Base-by-base conservation (phyloP, 1,139 yeast genomes). In the Suhomyces yuchorum region DNA sequence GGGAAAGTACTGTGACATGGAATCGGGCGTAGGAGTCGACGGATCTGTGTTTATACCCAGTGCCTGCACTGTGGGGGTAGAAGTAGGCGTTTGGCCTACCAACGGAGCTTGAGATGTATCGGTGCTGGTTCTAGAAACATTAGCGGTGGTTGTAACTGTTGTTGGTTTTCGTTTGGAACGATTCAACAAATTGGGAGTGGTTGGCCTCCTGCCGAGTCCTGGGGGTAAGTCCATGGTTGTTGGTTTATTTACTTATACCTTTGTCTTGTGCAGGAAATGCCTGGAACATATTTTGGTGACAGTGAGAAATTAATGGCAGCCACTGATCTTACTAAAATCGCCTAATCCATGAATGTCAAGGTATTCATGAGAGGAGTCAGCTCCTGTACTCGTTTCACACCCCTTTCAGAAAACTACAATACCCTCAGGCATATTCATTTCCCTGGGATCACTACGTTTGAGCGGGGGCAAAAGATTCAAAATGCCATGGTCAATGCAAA, bases 401-500 rank as follows among this genome's bases (percentile, higher is more conserved):
- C 78, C 3, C 47, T 71, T n/a, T 52, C 56, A 23, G 73, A 66
- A 14, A 65, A 62, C 55, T 71, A 70, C 51, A 66, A 69, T 18
- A 71, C 73, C 0, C 59, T 85, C 24, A 75, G 84, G 45, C 93
- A 87, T 62, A 68, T 85, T 15, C 90, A 84, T 55, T 84, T 86
- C 61, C 75, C 74, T 7, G 80, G 81, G 0, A 69, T 73, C 14
- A 70, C 82, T 1, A 69, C 78, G 0, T 91, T 88, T 59, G 61
- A 64, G 11, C 70, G 75, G 36, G 96, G 96, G 1, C 77, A 81
- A 46, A 58, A 60, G 26, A 75, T 87, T 40, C 97, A 90, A 66
- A 81, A 81, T 49, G 61, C 68, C 37, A 71, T 87, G 48, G 85
- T 85, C 1, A 72, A 82, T 23, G 82, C 83, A 30, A 80, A 82